Conservation (phyloP, 169 alveolate genomes). For the Eimeria praecox region DNA sequence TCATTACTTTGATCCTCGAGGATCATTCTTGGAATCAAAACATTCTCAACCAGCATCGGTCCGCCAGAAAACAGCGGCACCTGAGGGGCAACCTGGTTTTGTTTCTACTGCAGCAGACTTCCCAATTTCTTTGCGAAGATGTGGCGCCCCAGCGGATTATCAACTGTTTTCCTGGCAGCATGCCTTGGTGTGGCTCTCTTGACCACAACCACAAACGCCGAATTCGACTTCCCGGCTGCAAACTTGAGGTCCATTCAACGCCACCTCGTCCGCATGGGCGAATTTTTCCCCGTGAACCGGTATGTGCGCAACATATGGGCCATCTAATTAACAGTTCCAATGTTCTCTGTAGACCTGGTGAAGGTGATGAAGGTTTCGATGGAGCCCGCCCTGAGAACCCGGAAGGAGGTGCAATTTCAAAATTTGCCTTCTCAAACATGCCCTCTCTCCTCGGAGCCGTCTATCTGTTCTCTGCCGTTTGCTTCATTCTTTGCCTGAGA, state of each 20-base stretch:
- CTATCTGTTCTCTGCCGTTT: slow-evolving; percentile 82
- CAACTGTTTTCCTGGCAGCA: slow-evolving; percentile 61
- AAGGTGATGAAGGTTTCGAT: slow-evolving; percentile 72
- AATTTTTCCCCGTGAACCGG: slow-evolving; percentile 82
- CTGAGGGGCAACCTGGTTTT: slow-evolving; percentile 76
- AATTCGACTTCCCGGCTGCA: slow-evolving; percentile 72
- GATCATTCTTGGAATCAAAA: slow-evolving; percentile 61
- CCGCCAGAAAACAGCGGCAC: slow-evolving; percentile 76
- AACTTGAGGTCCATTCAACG: slow-evolving; percentile 71
- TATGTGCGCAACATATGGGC: background rate
- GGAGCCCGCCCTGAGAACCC: slow-evolving; percentile 48
- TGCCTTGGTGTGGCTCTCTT: slow-evolving; percentile 64
- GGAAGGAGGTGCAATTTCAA: slow-evolving; percentile 65
- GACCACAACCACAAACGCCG: slow-evolving; percentile 48
- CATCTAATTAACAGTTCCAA: background rate
- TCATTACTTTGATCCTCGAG: background rate
- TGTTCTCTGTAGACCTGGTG: slow-evolving; percentile 75
- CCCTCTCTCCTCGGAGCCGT: slow-evolving; percentile 82
- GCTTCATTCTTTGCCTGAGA: slow-evolving; percentile 84
- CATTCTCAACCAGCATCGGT: slow-evolving; percentile 77
- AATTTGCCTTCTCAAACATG: slow-evolving; percentile 64
- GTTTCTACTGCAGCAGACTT: background rate
- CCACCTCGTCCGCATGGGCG: slow-evolving; percentile 76
- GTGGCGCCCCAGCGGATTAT: slow-evolving; percentile 77
- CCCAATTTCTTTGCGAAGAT: slow-evolving; percentile 17